Conservation (phyloP, 768 basidiomycete species). For the Pleurotus tuoliensis region DNA sequence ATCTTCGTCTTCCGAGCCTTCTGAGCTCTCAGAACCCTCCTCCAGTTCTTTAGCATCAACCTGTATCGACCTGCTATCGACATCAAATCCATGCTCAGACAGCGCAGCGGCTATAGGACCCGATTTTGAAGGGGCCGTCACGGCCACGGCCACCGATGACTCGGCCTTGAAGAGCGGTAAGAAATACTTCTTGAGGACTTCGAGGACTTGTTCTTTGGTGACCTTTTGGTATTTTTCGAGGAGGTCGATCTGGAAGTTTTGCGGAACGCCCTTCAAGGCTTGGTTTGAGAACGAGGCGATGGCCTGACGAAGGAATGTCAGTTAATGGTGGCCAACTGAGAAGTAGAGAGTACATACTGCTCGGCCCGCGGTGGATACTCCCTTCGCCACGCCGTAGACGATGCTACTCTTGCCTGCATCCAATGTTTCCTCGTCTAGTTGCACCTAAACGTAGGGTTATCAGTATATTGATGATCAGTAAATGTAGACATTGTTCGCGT, state of each 20-base stretch:
- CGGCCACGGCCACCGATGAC: conserved; percentile 75
- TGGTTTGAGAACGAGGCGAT: conserved; percentile 84
- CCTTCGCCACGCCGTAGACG: conserved; percentile 77
- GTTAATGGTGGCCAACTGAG: conserved; percentile 3
- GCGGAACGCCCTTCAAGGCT: conserved; percentile 79
- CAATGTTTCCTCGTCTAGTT: conserved; percentile 72
- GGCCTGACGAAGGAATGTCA: conserved; percentile 44
- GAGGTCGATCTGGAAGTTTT: conserved; percentile 71
- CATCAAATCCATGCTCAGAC: conserved; percentile 66
- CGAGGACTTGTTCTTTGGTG: conserved; percentile 72
- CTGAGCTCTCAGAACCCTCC: conserved; percentile 24
- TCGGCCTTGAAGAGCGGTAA: conserved; percentile 79
- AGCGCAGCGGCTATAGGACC: conserved; percentile 68
- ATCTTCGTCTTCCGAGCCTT: conserved; percentile 30
- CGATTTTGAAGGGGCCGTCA: conserved; percentile 78
- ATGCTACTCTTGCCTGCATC: conserved; percentile 92
- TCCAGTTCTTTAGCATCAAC: conserved; percentile 52
- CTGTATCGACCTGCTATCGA: conserved; percentile 68
- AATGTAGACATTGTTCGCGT: not conserved
- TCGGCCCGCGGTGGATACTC: conserved; percentile 80
- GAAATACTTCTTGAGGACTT: conserved; percentile 67
- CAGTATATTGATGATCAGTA: not conserved
- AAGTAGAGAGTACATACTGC: conserved; percentile 54
- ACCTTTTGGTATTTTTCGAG: conserved; percentile 78
- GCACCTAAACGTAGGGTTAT: conserved; percentile 46